Base-by-base conservation (phyloP, 108 stramenopile genomes). In the Cyclotella choctawhatcheeana region DNA sequence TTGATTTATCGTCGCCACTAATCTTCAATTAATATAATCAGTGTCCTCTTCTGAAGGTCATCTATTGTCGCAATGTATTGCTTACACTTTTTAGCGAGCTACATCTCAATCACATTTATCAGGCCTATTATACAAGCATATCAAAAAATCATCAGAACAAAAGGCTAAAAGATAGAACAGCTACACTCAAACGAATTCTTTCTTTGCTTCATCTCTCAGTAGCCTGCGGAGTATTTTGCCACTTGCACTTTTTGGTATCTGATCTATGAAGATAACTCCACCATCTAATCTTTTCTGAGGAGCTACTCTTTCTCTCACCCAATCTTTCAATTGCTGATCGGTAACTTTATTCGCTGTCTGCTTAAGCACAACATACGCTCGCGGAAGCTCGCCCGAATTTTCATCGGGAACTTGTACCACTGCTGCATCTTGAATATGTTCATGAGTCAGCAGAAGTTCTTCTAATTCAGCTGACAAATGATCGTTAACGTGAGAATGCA, bases 391-490 rank as follows among this genome's bases (percentile, higher is more conserved):
- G 25, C 94, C 97, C 5, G 71, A 77, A 14, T 68, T 82, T 55
- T 86, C 89, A 71, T 95, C 89, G 0, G 88, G 89, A 14, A 88
- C 78, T 24, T 85, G 91, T 79, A 97, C 86, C 10, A 97, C 95
- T n/a, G 91, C 93, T 10, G 70, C 86, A 79, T 97, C 97, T 18
- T 84, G 71, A n/a, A 97, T 84, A 4, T 82, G 53, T 29, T 88
- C 88, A 82, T 94, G 76, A 17, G 84, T 85, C 8, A 93, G 69
- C 7, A 97, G 45, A n/a, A 96, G 64, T n/a, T 88, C 93, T 72
- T 97, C 97, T 56, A 97, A 83, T 65, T 97, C 97, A 0, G 97
- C 97, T n/a, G n/a, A n/a, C n/a, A n/a, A n/a, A n/a, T n/a, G n/a
- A n/a, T n/a, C n/a, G n/a, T n/a, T n/a, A n/a, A n/a, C n/a, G n/a